phyloP scores from a whole-genome alignment of 106 monocot genomes.

The Hemerocallis citrina region DNA sequence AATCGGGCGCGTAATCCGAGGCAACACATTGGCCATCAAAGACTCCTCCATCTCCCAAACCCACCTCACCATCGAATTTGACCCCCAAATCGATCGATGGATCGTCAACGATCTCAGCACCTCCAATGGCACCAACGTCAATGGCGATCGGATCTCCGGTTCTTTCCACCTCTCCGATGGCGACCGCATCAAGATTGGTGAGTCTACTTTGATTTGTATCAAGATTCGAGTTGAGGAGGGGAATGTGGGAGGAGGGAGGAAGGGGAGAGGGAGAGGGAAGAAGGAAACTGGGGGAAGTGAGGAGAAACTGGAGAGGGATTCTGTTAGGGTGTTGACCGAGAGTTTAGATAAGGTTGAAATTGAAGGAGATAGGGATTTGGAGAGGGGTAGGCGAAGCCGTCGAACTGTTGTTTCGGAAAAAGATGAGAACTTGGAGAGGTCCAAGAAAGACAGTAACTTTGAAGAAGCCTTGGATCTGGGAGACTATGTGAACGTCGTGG shows the following conservation, averaged over 20 bases:
- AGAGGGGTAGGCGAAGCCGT: too few species aligned
- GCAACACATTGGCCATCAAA: slow-evolving; percentile 74
- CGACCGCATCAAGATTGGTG: slow-evolving; percentile 67
- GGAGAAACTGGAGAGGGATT: too few species aligned
- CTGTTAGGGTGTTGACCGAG: too few species aligned
- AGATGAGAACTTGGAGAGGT: too few species aligned
- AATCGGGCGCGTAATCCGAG: slow-evolving; percentile 68
- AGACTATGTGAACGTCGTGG: background rate
- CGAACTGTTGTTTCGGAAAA: background rate
- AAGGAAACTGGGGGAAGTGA: background rate
- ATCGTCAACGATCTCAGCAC: slow-evolving; percentile 56
- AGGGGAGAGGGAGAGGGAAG: background rate
- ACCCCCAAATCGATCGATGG: slow-evolving; percentile 31
- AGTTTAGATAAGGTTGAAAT: too few species aligned
- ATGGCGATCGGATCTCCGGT: slow-evolving; percentile 24
- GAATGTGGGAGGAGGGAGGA: background rate
- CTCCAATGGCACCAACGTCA: slow-evolving; percentile 82
- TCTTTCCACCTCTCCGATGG: slow-evolving; percentile 33
- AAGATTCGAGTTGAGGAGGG: slow-evolving; percentile 12
- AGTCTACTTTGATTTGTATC: slow-evolving; percentile 33
- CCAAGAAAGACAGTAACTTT: too few species aligned
- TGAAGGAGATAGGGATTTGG: background rate
- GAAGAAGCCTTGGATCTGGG: background rate
- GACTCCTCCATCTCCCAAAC: slow-evolving; percentile 77
- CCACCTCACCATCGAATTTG: slow-evolving; percentile 53